These are phyloP conservation scores for Spergularia bocconei DNA, from an alignment of 148 eudicot species.

Conservation along the genomic window DNA sequence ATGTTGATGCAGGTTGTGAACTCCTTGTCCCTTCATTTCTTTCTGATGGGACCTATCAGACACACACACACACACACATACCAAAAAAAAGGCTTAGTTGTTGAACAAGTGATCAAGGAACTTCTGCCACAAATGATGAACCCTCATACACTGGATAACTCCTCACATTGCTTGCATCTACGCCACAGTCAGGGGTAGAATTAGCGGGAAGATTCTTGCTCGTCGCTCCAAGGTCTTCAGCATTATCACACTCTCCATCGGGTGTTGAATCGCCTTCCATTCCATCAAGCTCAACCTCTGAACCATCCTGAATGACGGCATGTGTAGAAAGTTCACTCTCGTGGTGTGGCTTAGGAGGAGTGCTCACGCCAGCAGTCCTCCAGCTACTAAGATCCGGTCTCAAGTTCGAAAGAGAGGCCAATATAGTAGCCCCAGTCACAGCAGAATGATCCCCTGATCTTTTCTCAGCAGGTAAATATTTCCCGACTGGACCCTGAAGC, in stretches of 20 bases:
- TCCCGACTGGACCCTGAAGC: constrained; percentile 47
- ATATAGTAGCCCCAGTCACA: constrained; percentile 76
- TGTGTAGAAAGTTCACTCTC: constrained; percentile 54
- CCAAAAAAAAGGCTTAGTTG: constrained; percentile 4
- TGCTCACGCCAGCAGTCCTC: constrained; percentile 49
- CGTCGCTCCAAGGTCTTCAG: constrained; percentile 43
- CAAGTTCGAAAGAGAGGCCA: constrained; percentile 77
- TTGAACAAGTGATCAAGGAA: constrained; percentile 11
- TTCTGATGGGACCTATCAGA: constrained; percentile 56
- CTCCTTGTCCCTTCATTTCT: constrained; percentile 47
- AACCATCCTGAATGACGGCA: constrained; percentile 57
- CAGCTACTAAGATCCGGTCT: constrained; percentile 56
- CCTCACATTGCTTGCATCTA: constrained; percentile 57
- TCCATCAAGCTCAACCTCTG: constrained; percentile 62
- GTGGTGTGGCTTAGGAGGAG: constrained; percentile 47
- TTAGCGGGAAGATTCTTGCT: constrained; percentile 54
- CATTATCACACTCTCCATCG: constrained; percentile 51
- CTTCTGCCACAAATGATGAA: constrained; percentile 10
- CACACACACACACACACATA: no score
- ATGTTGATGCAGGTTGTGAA: constrained; percentile 53
- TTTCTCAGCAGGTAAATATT: constrained; percentile 52
- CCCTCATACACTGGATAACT: constrained; percentile 1
- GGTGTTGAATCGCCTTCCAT: constrained; percentile 70
- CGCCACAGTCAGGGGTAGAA: constrained; percentile 40
- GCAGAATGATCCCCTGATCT: constrained; percentile 80